phyloP scores from a whole-genome alignment of 139 green algal species.

The Chlamydomonas schloesseri region DNA sequence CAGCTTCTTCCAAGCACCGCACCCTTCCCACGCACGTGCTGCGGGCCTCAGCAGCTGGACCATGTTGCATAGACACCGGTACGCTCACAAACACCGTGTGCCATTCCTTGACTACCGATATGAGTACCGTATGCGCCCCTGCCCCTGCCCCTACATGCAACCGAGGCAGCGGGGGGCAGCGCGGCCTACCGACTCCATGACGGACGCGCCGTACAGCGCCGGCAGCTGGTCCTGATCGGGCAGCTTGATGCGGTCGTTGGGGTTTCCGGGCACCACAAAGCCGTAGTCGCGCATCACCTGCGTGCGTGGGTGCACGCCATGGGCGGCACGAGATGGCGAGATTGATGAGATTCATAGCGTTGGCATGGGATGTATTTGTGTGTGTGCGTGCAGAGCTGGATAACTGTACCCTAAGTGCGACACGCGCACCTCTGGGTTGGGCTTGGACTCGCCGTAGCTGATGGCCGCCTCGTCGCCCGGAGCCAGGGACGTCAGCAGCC shows the following conservation, averaged over 20 bases:
- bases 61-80: too few species aligned
- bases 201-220: slow-evolving; percentile 3
- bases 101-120: too few species aligned
- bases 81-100: too few species aligned
- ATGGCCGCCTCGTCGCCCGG: slow-evolving; percentile 49
- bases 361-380: too few species aligned
- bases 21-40: too few species aligned
- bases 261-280: slow-evolving; percentile 52
- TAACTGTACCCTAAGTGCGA: too few species aligned
- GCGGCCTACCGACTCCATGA: slow-evolving; percentile 4
- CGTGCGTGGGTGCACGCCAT: neutral
- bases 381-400: too few species aligned
- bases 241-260: slow-evolving; percentile 46
- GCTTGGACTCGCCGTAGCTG: slow-evolving; percentile 54
- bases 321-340: neutral
- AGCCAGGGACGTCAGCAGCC: slow-evolving; percentile 18
- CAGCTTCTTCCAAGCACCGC: too few species aligned
- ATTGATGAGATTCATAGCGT: neutral
- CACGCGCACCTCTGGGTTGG: slow-evolving; percentile 42
- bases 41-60: too few species aligned
- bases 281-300: slow-evolving; percentile 57
- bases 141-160: too few species aligned
- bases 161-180: too few species aligned
- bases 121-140: too few species aligned
- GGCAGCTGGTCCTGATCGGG: slow-evolving; percentile 9